Base-by-base conservation (phyloP, 805 yeast species). In the Suhomyces pyralidae region DNA sequence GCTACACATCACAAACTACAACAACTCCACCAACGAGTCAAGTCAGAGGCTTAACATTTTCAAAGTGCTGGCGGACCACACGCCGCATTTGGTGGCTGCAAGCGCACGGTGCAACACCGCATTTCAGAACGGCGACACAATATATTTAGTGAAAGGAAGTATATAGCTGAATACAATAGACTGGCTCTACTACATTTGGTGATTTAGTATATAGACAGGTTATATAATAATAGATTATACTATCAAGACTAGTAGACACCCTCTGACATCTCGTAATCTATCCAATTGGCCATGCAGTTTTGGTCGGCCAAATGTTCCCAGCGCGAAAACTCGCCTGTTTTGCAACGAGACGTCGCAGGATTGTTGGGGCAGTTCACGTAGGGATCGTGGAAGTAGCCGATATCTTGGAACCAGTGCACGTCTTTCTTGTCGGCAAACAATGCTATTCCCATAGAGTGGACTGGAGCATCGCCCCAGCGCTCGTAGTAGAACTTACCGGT, bases 381-480 rank as follows among this genome's bases (percentile, higher is more conserved):
- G 0, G 96, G 96, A 51, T 73, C 74, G 66, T 89, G 96, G 50
- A 71, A 74, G 64, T 89, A 88, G 0, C 94, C 96, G 50, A 89
- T 84, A 61, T 88, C 96, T 64, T 90, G 79, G 65, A 91, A 91
- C 94, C 96, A 90, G 64, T 90, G 97, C 36, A 90, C 77, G 50
- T 80, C 77, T 7, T 73, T 66, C 59, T 81, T 85, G 59, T 86
- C 90, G 7, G 85, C 88, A 64, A 90, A 88, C 49, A 89, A 64
- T 7, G 83, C 81, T 34, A 89, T 68, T 0, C 93, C 96, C 44
- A 90, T 62, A 2, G 91, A 82, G 65, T 89, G 94, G 1, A 90
- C 94, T 0, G 96, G 96, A 0, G 96, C 96, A 71, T 90, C 97
- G 2, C 96, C 96, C 96, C 96, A 90, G 52, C 96, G 71, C 66